These are phyloP conservation scores for Phialocephala sp. DNA, from an alignment of 2,329 filamentous ascomycete genomes.

Conservation along the genomic window DNA sequence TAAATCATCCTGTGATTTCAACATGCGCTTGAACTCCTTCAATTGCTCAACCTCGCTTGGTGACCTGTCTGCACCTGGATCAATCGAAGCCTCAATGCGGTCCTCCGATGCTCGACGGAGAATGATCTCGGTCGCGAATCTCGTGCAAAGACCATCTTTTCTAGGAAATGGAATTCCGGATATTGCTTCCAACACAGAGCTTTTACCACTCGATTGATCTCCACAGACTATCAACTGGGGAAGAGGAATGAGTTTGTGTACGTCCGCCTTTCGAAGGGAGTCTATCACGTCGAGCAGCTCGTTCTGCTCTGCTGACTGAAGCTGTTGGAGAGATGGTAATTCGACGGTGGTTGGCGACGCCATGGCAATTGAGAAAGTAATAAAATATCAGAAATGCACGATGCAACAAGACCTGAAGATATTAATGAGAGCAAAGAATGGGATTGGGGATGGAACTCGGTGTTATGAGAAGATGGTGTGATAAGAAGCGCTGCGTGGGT, in stretches of 20 bases:
- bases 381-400: too few relatives aligned
- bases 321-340: constrained; percentile 25
- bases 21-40: constrained; percentile 24
- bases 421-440: too few relatives aligned
- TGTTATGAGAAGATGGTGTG: background rate
- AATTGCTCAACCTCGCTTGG: constrained; percentile 21
- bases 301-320: constrained; percentile 53
- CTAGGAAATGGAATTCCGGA: constrained; percentile 49
- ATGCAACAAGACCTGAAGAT: too few relatives aligned
- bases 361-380: constrained; percentile 14
- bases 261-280: constrained; percentile 49
- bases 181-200: constrained; percentile 44
- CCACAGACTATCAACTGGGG: constrained; percentile 46
- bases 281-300: constrained; percentile 62
- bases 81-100: constrained; percentile 24
- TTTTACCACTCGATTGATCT: constrained; percentile 44
- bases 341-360: constrained; percentile 14
- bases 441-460: too few relatives aligned
- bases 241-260: constrained; percentile 40
- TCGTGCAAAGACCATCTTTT: constrained; percentile 48
- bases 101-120: constrained; percentile 33
- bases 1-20: constrained; percentile 31
- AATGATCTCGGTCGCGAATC: constrained; percentile 52
- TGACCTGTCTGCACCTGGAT: constrained; percentile 22
- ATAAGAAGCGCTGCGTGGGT: background rate